Conservation (phyloP, 1,284 basidiomycete genomes). For the Phellinidium pouzarii region DNA sequence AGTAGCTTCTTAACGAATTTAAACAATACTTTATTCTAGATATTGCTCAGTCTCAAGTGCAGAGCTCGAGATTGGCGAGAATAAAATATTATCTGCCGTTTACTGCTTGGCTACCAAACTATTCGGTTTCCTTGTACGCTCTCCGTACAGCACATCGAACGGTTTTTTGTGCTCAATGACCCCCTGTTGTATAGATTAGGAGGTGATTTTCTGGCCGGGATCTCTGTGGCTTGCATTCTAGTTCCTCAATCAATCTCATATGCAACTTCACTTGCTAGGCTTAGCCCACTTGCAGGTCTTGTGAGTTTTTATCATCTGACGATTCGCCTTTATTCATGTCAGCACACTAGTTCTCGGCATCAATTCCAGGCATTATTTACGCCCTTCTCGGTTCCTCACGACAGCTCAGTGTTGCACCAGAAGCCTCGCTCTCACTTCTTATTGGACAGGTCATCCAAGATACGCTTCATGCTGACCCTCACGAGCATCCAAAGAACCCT, state of each 20-base stretch:
- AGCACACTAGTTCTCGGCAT: constrained; percentile 57
- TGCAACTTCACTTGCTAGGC: constrained; percentile 76
- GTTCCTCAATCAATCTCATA: constrained; percentile 93
- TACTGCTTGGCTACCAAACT: constrained; percentile 78
- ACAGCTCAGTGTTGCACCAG: constrained; percentile 82
- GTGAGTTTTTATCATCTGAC: constrained; percentile 39
- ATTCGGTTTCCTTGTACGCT: constrained; percentile 64
- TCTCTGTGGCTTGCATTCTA: constrained; percentile 85
- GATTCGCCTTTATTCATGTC: not conserved
- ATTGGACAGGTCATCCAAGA: constrained; percentile 81
- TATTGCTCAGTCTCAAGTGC: not conserved
- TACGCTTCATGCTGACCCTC: constrained; percentile 55
- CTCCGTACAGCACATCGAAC: not conserved
- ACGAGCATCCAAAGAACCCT: constrained; percentile 43
- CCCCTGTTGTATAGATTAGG: constrained; percentile 33
- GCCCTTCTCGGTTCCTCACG: constrained; percentile 81
- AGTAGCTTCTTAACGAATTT: not conserved
- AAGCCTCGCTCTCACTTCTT: constrained; percentile 84
- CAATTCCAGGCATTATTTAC: constrained; percentile 78
- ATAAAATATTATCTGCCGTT: constrained; percentile 66
- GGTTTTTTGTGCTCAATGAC: not conserved
- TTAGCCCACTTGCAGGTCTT: constrained; percentile 78
- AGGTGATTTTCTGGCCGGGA: constrained; percentile 78
- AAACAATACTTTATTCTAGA: not conserved
- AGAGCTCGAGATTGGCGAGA: constrained; percentile 23